Conservation (phyloP, 495 filamentous ascomycete genomes). For the Podospora pseudopauciseta region DNA sequence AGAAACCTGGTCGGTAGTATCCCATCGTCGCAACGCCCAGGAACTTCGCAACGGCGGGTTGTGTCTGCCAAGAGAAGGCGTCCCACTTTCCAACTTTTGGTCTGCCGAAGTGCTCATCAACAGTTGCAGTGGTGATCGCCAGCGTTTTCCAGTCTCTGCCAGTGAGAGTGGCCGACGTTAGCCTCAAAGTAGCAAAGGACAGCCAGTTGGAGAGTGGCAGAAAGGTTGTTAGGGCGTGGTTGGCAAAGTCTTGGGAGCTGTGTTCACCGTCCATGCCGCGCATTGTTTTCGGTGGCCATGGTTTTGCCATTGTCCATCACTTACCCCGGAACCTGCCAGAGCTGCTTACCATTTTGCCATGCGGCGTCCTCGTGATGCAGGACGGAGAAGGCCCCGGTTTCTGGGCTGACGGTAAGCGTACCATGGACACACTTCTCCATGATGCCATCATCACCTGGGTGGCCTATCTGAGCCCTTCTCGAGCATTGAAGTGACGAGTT, state of each 20-base stretch:
- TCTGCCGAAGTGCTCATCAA: neutral
- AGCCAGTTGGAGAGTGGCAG: neutral
- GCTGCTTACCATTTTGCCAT: neutral
- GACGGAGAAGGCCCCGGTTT: conserved; percentile 3
- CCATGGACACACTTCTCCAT: conserved; percentile 2
- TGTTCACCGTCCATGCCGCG: neutral
- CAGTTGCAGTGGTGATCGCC: conserved; percentile 1
- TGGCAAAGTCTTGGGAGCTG: neutral
- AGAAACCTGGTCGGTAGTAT: conserved; percentile 7
- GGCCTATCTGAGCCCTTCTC: neutral
- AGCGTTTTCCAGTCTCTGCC: neutral
- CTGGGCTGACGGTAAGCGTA: conserved; percentile 17
- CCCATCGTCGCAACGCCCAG: conserved; percentile 5
- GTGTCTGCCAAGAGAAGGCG: neutral
- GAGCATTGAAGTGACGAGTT: neutral
- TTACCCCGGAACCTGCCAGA: neutral
- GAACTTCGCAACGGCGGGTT: neutral
- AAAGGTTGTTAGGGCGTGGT: neutral
- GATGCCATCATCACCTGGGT: conserved; percentile 1
- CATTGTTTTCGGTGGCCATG: neutral
- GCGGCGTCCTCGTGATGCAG: conserved; percentile 9
- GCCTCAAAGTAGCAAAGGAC: neutral
- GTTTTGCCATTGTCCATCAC: neutral
- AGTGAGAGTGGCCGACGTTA: neutral
- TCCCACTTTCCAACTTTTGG: conserved; percentile 7